Evolutionary conservation across 1,284 basidiomycete species (phyloP).

Genomic region (Cryptococcus sp.): DNA sequence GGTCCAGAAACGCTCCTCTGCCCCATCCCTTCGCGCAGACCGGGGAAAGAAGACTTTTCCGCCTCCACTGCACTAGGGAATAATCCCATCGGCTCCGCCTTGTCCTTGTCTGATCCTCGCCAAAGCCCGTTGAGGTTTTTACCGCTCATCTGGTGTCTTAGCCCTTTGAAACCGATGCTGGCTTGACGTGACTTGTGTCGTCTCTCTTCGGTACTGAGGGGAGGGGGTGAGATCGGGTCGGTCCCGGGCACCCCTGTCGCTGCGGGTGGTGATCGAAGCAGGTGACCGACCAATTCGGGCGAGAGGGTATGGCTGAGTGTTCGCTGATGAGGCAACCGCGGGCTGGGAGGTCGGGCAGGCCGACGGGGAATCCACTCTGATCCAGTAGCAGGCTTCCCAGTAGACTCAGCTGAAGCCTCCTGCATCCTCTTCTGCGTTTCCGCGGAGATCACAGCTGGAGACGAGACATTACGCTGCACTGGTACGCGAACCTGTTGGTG

Average conservation of each 20-base stretch:
- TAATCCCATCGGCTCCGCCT: slow-evolving; percentile 14
- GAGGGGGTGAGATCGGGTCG: not conserved
- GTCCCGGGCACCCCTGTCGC: not conserved
- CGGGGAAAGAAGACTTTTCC: slow-evolving; percentile 7
- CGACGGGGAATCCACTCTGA: slow-evolving; percentile 35
- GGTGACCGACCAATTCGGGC: slow-evolving; percentile 26
- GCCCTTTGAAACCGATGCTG: slow-evolving; percentile 22
- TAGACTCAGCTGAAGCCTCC: slow-evolving; percentile 10
- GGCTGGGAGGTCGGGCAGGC: slow-evolving; percentile 42
- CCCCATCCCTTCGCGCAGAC: not conserved
- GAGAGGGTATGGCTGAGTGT: slow-evolving; percentile 34
- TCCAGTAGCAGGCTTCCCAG: slow-evolving; percentile 2
- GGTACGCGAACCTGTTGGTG: slow-evolving; percentile 14
- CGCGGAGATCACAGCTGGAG: slow-evolving; percentile 25
- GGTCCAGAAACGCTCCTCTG: slow-evolving; percentile 11
- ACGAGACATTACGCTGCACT: slow-evolving; percentile 7
- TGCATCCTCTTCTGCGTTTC: slow-evolving; percentile 44
- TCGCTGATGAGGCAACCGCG: slow-evolving; percentile 24
- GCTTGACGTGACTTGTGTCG: slow-evolving; percentile 8
- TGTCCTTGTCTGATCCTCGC: slow-evolving; percentile 12
- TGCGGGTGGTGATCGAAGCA: slow-evolving; percentile 24
- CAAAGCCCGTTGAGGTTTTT: slow-evolving; percentile 23
- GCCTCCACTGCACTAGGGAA: slow-evolving; percentile 5
- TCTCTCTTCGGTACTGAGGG: not conserved
- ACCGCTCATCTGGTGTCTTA: slow-evolving; percentile 26